Percentiles rank a stretch among this genome's conserved stretches.
Evolutionary conservation across 371 early-diverging fungal genomes (phyloP).

Genomic region (Actinomucor elegans): DNA sequence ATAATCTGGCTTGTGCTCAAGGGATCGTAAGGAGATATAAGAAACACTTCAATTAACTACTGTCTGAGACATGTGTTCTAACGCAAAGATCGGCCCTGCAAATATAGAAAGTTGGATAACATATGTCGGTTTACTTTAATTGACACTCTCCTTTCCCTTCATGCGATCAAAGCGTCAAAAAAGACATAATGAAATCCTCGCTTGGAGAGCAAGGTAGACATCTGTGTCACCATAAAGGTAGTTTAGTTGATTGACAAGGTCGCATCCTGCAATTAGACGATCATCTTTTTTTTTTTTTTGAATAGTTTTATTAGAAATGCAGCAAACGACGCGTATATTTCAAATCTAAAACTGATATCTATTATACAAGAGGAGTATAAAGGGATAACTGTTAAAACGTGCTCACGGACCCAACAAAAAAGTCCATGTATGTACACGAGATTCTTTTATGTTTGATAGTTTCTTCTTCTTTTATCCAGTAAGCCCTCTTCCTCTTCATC

Average conservation of each 20-base stretch:
- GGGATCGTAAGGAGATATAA: too few species aligned
- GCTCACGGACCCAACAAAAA: constrained; percentile 3
- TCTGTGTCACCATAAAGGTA: constrained; percentile 15
- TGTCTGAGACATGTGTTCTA: neutral
- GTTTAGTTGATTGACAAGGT: constrained; percentile 17
- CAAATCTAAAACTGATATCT: neutral
- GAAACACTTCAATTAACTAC: too few species aligned
- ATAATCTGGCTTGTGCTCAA: too few species aligned
- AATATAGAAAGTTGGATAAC: too few species aligned
- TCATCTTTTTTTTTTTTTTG: neutral
- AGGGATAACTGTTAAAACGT: constrained; percentile 10
- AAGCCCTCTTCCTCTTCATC: constrained; percentile 29
- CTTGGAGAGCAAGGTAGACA: neutral
- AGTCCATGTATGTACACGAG: constrained; percentile 3
- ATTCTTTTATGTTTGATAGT: neutral
- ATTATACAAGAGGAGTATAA: neutral
- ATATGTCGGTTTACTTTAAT: constrained; percentile 22
- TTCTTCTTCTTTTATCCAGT: constrained; percentile 13
- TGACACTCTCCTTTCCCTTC: constrained; percentile 13
- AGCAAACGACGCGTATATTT: neutral
- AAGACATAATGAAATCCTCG: neutral
- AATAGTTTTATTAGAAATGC: neutral
- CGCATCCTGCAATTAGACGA: constrained; percentile 17
- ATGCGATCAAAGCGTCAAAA: too few species aligned
- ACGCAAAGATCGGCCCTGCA: too few species aligned